These are phyloP conservation scores for Tetracentron sinense DNA, from an alignment of 164 flowering plant genomes.

Conservation along the genomic window DNA sequence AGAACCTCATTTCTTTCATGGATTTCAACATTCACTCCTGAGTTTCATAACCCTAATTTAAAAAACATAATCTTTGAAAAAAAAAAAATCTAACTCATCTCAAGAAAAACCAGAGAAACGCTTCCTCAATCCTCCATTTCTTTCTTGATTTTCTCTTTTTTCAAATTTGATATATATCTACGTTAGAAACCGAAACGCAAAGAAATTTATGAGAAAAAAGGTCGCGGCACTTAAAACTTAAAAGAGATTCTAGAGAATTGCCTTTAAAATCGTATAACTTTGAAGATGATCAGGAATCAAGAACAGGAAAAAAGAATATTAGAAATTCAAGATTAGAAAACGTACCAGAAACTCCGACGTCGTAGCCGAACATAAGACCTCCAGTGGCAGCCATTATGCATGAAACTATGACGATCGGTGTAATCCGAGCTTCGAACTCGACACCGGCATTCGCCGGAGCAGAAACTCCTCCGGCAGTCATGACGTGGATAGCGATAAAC, in stretches of 20 bases:
- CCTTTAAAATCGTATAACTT: not conserved
- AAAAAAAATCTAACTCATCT: not conserved
- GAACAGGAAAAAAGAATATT: not conserved
- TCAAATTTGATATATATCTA: no score
- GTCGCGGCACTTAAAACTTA: no score
- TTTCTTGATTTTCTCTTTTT: no score
- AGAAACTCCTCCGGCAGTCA: constrained; percentile 59
- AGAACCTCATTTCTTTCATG: not conserved
- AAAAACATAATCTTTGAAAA: not conserved
- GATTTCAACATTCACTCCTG: not conserved
- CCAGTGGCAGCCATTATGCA: constrained; percentile 98
- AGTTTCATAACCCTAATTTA: not conserved
- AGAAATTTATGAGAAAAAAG: no score
- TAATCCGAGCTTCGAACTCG: constrained; percentile 84
- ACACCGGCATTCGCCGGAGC: constrained; percentile 35
- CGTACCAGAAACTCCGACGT: constrained; percentile 89
- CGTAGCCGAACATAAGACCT: constrained; percentile 96
- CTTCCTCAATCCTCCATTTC: no score
- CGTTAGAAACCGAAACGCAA: no score
- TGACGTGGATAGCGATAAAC: not conserved
- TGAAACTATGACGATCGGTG: constrained; percentile 87
- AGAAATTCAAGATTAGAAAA: not conserved
- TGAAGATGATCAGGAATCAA: not conserved
- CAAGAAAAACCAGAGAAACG: no score
- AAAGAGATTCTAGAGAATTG: not conserved